Conservation (phyloP, 371 early-diverging fungal genomes). For the Actinomucor elegans region DNA sequence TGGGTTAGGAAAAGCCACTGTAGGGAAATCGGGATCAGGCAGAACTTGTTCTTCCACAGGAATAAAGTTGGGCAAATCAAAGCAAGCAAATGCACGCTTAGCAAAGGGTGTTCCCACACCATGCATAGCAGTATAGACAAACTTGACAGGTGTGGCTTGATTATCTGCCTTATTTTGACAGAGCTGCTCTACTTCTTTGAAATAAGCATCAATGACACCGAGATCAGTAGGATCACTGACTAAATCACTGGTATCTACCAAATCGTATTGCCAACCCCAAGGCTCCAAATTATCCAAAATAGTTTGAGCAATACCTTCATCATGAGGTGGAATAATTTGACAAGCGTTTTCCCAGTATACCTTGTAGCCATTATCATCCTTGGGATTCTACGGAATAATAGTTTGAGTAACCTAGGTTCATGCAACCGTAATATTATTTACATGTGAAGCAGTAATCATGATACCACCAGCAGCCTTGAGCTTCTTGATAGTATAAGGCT, state of each 20-base stretch:
- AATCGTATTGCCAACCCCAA: slow-evolving; percentile 74
- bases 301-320: slow-evolving; percentile 75
- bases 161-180: slow-evolving; percentile 52
- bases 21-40: slow-evolving; percentile 94
- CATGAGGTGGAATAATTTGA: slow-evolving; percentile 92
- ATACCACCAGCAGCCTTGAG: slow-evolving; percentile 85
- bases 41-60: slow-evolving; percentile 65
- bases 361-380: slow-evolving; percentile 98
- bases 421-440: slow-evolving; percentile 29
- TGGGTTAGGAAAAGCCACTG: slow-evolving; percentile 91
- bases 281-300: slow-evolving; percentile 76
- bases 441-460: slow-evolving; percentile 97
- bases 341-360: slow-evolving; percentile 92
- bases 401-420: background rate
- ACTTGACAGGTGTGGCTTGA: slow-evolving; percentile 51
- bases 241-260: slow-evolving; percentile 51
- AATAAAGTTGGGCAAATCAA: slow-evolving; percentile 68
- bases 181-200: slow-evolving; percentile 54
- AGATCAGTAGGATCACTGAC: slow-evolving; percentile 56
- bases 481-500: slow-evolving; percentile 82
- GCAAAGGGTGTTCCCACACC: slow-evolving; percentile 89
- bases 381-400: slow-evolving; percentile 75
- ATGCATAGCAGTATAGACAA: slow-evolving; percentile 96
- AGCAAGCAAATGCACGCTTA: slow-evolving; percentile 63
- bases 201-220: slow-evolving; percentile 71